Evolutionary conservation across 306 rosid species (phyloP).

Genomic region (Cucumis cinereus): DNA sequence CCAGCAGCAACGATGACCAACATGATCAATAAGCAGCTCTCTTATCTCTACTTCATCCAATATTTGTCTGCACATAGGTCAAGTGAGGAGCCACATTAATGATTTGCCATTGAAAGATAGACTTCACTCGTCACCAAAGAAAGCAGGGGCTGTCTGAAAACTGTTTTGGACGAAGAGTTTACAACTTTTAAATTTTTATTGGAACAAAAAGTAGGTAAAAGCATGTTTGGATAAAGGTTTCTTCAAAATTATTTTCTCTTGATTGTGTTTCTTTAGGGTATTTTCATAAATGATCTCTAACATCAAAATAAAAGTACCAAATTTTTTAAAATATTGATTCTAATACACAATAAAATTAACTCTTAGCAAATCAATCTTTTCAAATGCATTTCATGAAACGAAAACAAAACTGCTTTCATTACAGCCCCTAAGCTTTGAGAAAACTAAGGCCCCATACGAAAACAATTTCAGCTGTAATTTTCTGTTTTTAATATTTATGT

Average conservation of each 20-base stretch:
- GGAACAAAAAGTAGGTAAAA: neutral
- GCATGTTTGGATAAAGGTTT: neutral
- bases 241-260: neutral
- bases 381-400: neutral
- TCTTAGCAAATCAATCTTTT: neutral
- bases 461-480: too few relatives aligned
- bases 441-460: neutral
- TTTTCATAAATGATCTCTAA: neutral
- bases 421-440: neutral
- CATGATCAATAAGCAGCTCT: conserved; percentile 83
- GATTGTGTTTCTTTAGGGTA: neutral
- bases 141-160: neutral
- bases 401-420: neutral
- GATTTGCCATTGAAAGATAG: neutral
- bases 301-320: neutral
- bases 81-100: neutral
- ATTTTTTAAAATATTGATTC: neutral
- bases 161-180: neutral
- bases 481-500: too few relatives aligned
- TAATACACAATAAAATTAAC: neutral
- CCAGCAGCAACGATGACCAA: conserved; percentile 97
- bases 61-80: conserved; percentile 26
- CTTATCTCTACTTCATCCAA: conserved; percentile 92
- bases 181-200: neutral
- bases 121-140: neutral